These are phyloP conservation scores for Mycena rebaudengoi DNA, from an alignment of 768 basidiomycete species.

Conservation along the genomic window DNA sequence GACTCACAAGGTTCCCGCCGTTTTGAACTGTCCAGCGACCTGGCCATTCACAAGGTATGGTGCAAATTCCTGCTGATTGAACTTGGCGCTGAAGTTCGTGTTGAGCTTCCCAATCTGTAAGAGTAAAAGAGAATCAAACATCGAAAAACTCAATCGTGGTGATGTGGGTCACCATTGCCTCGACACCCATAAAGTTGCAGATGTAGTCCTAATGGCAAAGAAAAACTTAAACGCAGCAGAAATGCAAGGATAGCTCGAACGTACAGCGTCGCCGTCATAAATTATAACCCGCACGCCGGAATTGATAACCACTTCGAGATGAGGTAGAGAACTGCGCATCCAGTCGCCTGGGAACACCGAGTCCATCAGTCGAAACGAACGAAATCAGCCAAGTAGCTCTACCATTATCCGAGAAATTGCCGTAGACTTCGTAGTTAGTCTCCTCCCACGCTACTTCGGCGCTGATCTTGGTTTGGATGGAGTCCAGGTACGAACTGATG, in stretches of 20 bases:
- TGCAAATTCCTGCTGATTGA: conserved; percentile 40
- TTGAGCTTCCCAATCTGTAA: conserved; percentile 30
- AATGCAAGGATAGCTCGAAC: not conserved
- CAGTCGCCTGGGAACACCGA: conserved; percentile 55
- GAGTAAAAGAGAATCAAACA: not conserved
- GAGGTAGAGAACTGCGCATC: conserved; percentile 56
- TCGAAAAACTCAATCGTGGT: not conserved
- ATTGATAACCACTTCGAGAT: conserved; percentile 50
- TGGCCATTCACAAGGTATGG: conserved; percentile 48
- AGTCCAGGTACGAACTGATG: conserved; percentile 42
- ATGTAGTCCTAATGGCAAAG: conserved; percentile 40
- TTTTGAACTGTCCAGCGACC: conserved; percentile 50
- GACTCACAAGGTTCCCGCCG: conserved; percentile 48
- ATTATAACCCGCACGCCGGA: conserved; percentile 50
- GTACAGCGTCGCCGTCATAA: conserved; percentile 50
- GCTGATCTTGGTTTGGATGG: conserved; percentile 48
- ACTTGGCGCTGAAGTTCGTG: conserved; percentile 42
- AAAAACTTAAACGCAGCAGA: not conserved
- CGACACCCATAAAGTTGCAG: conserved; percentile 52
- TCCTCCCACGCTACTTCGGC: conserved; percentile 52
- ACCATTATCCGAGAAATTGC: conserved; percentile 56
- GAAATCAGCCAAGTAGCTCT: not conserved
- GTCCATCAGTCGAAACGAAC: not conserved
- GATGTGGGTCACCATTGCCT: conserved; percentile 46
- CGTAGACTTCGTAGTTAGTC: conserved; percentile 51